A percentile compares a stretch with the other conserved stretches of the same genome.
Evolutionary conservation across 495 filamentous ascomycete species (phyloP).

Genomic region (Talaromyces nanjingensis): DNA sequence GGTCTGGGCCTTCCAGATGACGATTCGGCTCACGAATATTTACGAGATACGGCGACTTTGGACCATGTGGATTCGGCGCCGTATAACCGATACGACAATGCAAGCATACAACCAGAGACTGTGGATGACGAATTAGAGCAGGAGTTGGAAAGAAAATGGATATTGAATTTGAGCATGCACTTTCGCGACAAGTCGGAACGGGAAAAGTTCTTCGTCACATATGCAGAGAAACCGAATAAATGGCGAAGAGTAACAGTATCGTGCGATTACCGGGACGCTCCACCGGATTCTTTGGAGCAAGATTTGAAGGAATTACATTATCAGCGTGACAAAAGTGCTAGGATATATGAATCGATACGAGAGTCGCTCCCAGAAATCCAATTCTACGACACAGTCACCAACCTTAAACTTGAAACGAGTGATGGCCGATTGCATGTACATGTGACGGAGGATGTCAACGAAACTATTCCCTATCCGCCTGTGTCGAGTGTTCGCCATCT

Average conservation of each 20-base stretch:
- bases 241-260: slow-evolving; percentile 92
- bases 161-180: slow-evolving; percentile 97
- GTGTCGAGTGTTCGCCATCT: slow-evolving; percentile 71
- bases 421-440: slow-evolving; percentile 91
- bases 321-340: slow-evolving; percentile 89
- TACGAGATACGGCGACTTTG: slow-evolving; percentile 7
- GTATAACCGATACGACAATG: slow-evolving; percentile 5
- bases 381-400: slow-evolving; percentile 93
- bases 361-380: slow-evolving; percentile 87
- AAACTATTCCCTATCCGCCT: slow-evolving; percentile 85
- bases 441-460: slow-evolving; percentile 95
- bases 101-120: not conserved
- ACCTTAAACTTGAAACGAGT: slow-evolving; percentile 86
- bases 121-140: slow-evolving; percentile 52
- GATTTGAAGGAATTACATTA: slow-evolving; percentile 72
- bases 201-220: slow-evolving; percentile 98
- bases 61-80: slow-evolving; percentile 1
- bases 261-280: slow-evolving; percentile 81
- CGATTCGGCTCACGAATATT: not conserved
- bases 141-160: slow-evolving; percentile 87
- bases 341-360: slow-evolving; percentile 92
- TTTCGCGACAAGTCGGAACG: slow-evolving; percentile 91
- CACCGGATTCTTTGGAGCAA: slow-evolving; percentile 73
- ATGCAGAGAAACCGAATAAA: slow-evolving; percentile 66
- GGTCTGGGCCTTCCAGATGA: not conserved